A percentile compares a stretch with the other conserved stretches of the same genome.
Conservation (phyloP, 75 land plant genomes). For the Gnetum montanum region DNA sequence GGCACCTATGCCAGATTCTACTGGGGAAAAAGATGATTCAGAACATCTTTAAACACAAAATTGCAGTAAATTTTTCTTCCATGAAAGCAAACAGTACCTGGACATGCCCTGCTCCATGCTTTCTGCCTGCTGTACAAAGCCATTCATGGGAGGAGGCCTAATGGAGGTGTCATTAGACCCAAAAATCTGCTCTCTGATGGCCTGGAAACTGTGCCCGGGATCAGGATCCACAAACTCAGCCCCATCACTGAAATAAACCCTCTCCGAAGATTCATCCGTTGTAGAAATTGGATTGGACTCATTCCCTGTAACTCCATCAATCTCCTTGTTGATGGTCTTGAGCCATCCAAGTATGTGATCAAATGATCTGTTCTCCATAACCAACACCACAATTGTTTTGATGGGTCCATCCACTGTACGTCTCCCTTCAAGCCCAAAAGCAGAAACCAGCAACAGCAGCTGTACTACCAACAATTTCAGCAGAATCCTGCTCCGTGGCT, state of each 20-base stretch:
- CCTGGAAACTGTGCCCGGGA: slow-evolving; percentile 95
- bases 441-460: slow-evolving; percentile 10
- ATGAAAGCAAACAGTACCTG: too few relatives aligned
- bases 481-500: too few relatives aligned
- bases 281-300: slow-evolving; percentile 64
- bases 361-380: slow-evolving; percentile 98
- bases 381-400: slow-evolving; percentile 86
- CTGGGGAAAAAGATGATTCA: too few relatives aligned
- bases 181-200: slow-evolving; percentile 93
- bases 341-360: slow-evolving; percentile 99
- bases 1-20: too few relatives aligned
- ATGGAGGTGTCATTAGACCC: slow-evolving; percentile 58
- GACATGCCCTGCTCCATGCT: slow-evolving; percentile 48
- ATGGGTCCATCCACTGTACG: slow-evolving; percentile 68
- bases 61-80: too few relatives aligned
- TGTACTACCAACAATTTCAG: too few relatives aligned
- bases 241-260: slow-evolving; percentile 51
- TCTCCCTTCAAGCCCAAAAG: slow-evolving; percentile 1
- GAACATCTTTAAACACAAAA: too few relatives aligned
- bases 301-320: slow-evolving; percentile 83
- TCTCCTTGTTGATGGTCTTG: slow-evolving; percentile 57
- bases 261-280: slow-evolving; percentile 46
- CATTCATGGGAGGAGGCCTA: slow-evolving; percentile 81
- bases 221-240: slow-evolving; percentile 85
- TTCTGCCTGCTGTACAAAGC: slow-evolving; percentile 89